A percentile compares a stretch with the other conserved stretches of the same genome.
phyloP scores from a whole-genome alignment of 257 asterid species.

The Fraxinus quadrangulata region DNA sequence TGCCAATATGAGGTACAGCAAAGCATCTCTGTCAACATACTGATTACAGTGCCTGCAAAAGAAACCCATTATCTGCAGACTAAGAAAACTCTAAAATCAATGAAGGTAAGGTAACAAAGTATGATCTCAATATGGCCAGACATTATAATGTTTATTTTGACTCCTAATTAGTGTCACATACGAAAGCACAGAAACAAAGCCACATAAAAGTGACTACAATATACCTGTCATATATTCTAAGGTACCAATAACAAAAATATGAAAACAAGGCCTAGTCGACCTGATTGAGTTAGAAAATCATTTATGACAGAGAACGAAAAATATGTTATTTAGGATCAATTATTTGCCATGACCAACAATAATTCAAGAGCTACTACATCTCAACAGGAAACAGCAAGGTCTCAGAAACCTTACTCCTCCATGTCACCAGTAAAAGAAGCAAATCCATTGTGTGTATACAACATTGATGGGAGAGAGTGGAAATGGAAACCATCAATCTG shows the following conservation, averaged over 20 bases:
- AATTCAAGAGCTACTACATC: constrained; percentile 1
- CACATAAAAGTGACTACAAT: neutral
- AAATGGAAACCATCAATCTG: constrained; percentile 92
- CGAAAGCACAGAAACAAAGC: neutral
- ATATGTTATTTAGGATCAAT: constrained; percentile 10
- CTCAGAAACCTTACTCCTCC: constrained; percentile 76
- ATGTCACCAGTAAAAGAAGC: constrained; percentile 89
- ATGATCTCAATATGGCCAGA: constrained; percentile 17
- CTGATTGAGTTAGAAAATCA: constrained; percentile 1
- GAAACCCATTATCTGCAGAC: constrained; percentile 23
- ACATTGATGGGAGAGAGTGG: constrained; percentile 93
- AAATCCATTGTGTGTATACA: constrained; percentile 96
- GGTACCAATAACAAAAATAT: neutral
- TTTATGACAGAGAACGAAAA: constrained; percentile 8
- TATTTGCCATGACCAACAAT: constrained; percentile 11
- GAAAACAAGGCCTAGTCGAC: constrained; percentile 4
- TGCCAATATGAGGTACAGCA: constrained; percentile 80
- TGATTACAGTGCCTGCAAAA: constrained; percentile 88
- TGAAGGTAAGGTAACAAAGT: constrained; percentile 5
- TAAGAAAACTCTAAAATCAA: constrained; percentile 17
- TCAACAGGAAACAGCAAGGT: constrained; percentile 14
- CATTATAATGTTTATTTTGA: constrained; percentile 1
- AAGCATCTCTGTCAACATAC: constrained; percentile 91
- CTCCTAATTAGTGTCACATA: neutral
- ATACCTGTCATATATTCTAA: neutral